Conservation (phyloP, 1,284 basidiomycete species). For the Laetiporus sulphureus region DNA sequence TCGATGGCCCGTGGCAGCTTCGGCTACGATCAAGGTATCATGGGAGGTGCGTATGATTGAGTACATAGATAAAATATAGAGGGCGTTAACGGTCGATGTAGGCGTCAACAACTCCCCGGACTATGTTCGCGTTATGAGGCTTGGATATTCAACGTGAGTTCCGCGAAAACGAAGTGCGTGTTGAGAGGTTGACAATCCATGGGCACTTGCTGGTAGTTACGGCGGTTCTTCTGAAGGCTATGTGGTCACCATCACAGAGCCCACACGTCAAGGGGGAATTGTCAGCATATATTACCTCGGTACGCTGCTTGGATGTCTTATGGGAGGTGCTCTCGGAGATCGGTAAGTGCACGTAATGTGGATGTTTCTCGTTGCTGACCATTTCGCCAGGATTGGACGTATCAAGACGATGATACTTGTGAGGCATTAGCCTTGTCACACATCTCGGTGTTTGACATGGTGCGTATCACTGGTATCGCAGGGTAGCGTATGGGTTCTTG, state of each 20-base stretch:
- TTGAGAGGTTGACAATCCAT: constrained; percentile 6
- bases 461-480: too few relatives aligned
- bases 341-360: constrained; percentile 14
- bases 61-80: not conserved
- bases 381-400: constrained; percentile 30
- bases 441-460: constrained; percentile 4
- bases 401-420: constrained; percentile 38
- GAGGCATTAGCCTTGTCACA: constrained; percentile 3
- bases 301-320: constrained; percentile 41
- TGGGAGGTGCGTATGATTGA: constrained; percentile 29
- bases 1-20: constrained; percentile 26
- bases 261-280: constrained; percentile 47
- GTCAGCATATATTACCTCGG: constrained; percentile 45
- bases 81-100: not conserved
- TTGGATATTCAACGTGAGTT: constrained; percentile 32
- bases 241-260: constrained; percentile 40
- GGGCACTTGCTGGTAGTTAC: constrained; percentile 20
- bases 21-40: constrained; percentile 52
- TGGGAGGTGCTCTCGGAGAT: constrained; percentile 38
- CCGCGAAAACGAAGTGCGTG: not conserved
- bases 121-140: constrained; percentile 38
- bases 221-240: constrained; percentile 37
- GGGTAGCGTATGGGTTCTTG: constrained; percentile 36
- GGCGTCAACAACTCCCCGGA: constrained; percentile 42
- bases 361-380: too few relatives aligned